Conservation (phyloP, 2,329 filamentous ascomycete genomes). For the Cytospora mali region DNA sequence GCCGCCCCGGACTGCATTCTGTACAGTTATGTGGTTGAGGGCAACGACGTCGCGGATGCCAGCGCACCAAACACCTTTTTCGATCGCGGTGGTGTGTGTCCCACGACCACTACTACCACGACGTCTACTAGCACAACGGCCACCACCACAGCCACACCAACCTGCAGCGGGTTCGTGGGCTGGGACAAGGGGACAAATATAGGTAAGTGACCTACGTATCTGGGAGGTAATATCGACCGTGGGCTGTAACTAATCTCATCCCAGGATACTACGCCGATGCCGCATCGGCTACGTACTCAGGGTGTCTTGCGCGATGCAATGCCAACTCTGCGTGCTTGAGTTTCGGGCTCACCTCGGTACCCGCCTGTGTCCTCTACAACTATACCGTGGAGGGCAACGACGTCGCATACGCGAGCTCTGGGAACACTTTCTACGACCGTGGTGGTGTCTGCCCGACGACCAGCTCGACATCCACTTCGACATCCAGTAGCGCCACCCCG, state of each 20-base stretch:
- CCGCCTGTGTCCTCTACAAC: constrained; percentile 26
- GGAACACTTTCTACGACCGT: constrained; percentile 26
- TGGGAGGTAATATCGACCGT: not conserved
- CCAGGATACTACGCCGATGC: constrained; percentile 23
- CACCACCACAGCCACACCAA: constrained; percentile 14
- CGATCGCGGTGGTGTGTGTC: constrained; percentile 21
- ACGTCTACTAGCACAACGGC: not conserved
- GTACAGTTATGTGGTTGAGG: constrained; percentile 25
- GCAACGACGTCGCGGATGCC: constrained; percentile 36
- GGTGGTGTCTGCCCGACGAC: constrained; percentile 26
- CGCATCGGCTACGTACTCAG: constrained; percentile 22
- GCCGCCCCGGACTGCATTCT: constrained; percentile 26
- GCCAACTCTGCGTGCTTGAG: constrained; percentile 26
- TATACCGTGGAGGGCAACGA: constrained; percentile 26
- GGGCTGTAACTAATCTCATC: not conserved
- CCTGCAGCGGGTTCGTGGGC: constrained; percentile 23
- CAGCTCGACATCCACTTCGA: constrained; percentile 1
- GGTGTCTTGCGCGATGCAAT: constrained; percentile 21
- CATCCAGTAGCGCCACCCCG: constrained; percentile 9
- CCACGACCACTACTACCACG: constrained; percentile 10
- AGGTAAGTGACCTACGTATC: not conserved
- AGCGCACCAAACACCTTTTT: constrained; percentile 33
- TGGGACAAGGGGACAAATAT: constrained; percentile 25
- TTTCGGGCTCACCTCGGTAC: constrained; percentile 17
- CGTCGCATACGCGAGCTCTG: constrained; percentile 14